phyloP scores from a whole-genome alignment of 768 basidiomycete species.

The Psilocybe cubensis region DNA sequence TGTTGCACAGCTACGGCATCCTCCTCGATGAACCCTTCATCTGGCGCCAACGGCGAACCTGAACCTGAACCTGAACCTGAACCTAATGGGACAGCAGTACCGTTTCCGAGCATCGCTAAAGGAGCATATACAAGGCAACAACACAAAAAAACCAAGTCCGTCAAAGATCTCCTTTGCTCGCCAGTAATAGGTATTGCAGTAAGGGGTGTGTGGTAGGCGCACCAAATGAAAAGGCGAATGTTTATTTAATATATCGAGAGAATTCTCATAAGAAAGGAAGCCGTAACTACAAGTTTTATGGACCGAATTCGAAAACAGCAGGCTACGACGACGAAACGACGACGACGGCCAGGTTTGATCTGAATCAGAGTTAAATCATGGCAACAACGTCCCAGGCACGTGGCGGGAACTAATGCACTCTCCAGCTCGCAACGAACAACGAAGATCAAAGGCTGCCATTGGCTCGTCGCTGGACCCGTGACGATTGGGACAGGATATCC shows the following conservation, averaged over 20 bases:
- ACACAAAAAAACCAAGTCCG: background rate
- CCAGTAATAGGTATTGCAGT: too few species aligned
- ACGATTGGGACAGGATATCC: too few species aligned
- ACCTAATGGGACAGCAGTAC: conserved; percentile 11
- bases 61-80: too few species aligned
- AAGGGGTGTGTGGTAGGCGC: background rate
- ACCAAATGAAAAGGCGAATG: conserved; percentile 5
- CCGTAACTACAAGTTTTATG: too few species aligned
- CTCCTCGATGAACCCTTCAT: conserved; percentile 23
- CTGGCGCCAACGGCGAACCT: conserved; percentile 12
- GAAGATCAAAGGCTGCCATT: background rate
- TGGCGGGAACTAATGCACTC: background rate
- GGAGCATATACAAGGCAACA: too few species aligned
- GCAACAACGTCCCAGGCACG: conserved; percentile 10
- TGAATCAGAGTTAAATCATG: conserved; percentile 12
- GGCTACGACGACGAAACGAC: too few species aligned
- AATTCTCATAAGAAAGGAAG: background rate
- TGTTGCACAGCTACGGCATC: conserved; percentile 7
- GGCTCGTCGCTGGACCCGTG: conserved; percentile 1
- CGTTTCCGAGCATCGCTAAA: background rate
- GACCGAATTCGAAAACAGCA: too few species aligned
- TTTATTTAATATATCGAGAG: background rate
- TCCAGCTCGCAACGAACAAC: conserved; percentile 4
- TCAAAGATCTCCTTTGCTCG: background rate
- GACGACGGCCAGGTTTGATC: conserved; percentile 4